Percentiles rank a stretch among this genome's conserved stretches.
Conservation (phyloP, 2,329 filamentous ascomycete genomes). For the Lasiodiplodia citricola region DNA sequence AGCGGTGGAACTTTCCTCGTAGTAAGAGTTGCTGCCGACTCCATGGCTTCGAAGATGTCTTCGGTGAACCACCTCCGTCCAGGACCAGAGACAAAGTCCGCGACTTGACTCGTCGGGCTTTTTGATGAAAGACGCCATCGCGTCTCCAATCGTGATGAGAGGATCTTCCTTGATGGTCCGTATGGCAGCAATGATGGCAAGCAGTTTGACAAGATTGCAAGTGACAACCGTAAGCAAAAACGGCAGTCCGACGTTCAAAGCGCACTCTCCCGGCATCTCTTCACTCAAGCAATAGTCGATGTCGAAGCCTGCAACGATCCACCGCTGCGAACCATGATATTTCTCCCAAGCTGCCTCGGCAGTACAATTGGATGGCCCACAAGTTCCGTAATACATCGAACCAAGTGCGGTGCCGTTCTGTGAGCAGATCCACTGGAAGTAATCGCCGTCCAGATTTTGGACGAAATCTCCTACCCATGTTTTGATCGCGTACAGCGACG, state of each 20-base stretch:
- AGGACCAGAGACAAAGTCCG: background rate
- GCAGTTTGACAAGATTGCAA: background rate
- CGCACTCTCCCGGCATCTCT: background rate
- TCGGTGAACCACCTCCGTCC: background rate
- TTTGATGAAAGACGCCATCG: conserved; percentile 32
- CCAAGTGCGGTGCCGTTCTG: no score
- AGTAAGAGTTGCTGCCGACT: no score
- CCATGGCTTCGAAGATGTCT: no score
- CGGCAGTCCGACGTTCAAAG: background rate
- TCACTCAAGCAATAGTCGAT: conserved; percentile 7
- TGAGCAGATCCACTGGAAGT: background rate
- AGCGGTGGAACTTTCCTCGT: no score
- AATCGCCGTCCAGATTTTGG: background rate
- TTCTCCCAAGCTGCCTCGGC: background rate
- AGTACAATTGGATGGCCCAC: background rate
- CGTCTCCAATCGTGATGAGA: conserved; percentile 35
- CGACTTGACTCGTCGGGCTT: background rate
- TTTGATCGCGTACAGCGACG: background rate
- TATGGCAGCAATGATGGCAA: background rate
- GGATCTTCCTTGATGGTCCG: conserved; percentile 17
- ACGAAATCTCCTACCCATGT: background rate
- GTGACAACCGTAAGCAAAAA: background rate
- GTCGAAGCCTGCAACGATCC: background rate
- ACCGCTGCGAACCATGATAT: background rate
- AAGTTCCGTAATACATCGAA: no score